A percentile compares a stretch with the other conserved stretches of the same genome.
Conservation (phyloP, 257 asterid species). For the Vinca minor region DNA sequence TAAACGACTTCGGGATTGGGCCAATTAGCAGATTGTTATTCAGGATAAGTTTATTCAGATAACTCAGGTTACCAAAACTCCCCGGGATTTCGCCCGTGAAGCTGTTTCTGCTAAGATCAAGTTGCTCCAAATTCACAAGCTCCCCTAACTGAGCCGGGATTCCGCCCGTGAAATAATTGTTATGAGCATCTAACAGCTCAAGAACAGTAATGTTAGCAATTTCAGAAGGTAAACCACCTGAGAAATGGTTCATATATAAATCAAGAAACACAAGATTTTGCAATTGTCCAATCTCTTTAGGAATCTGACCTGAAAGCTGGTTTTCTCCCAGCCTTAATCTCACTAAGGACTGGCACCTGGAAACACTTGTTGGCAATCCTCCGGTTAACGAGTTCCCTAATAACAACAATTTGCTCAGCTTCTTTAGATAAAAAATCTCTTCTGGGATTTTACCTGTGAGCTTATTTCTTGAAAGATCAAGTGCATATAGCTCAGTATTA, state of each 20-base stretch:
- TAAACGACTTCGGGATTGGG: slow-evolving; percentile 48
- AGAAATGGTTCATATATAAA: slow-evolving; percentile 70
- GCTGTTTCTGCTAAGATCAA: slow-evolving; percentile 84
- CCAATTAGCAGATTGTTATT: slow-evolving; percentile 62
- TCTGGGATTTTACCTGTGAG: slow-evolving; percentile 83
- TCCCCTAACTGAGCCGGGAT: slow-evolving; percentile 58
- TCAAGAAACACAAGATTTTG: slow-evolving; percentile 93
- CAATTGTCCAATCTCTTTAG: slow-evolving; percentile 76
- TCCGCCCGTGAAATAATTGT: slow-evolving; percentile 54
- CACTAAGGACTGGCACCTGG: slow-evolving; percentile 76
- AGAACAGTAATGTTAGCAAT: slow-evolving; percentile 63
- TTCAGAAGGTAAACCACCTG: slow-evolving; percentile 72
- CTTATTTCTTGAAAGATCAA: slow-evolving; percentile 71
- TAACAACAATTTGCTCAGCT: slow-evolving; percentile 74
- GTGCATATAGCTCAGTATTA: slow-evolving; percentile 78
- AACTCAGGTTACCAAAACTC: slow-evolving; percentile 78
- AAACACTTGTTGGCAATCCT: slow-evolving; percentile 45
- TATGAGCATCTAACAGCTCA: slow-evolving; percentile 78
- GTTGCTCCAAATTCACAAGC: slow-evolving; percentile 77
- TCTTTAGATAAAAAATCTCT: slow-evolving; percentile 57
- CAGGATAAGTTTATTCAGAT: slow-evolving; percentile 67
- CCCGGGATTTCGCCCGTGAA: slow-evolving; percentile 60
- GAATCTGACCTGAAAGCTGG: slow-evolving; percentile 82
- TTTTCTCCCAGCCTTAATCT: slow-evolving; percentile 85
- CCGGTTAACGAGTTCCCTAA: slow-evolving; percentile 75